A percentile compares a stretch with the other conserved stretches of the same genome.
Conservation (phyloP, 2,329 filamentous ascomycete genomes). For the Monosporascus sp. region DNA sequence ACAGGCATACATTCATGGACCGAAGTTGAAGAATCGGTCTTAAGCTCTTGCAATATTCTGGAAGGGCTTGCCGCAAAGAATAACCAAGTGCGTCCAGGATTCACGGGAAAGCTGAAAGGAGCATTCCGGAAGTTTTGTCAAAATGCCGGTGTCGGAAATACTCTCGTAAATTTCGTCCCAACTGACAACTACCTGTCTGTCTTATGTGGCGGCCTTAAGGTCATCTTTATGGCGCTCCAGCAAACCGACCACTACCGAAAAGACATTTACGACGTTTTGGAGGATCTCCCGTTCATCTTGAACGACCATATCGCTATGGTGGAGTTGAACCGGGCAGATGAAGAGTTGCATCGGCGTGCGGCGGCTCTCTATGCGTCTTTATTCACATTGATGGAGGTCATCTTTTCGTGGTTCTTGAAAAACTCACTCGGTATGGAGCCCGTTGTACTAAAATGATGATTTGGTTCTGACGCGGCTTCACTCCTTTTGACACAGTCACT, state of each 20-base stretch:
- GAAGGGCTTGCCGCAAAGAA: background rate
- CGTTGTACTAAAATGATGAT: background rate
- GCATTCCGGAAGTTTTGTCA: slow-evolving; percentile 6
- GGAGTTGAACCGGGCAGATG: slow-evolving; percentile 1
- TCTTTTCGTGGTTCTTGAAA: slow-evolving; percentile 7
- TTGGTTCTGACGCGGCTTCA: background rate
- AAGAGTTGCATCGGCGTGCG: slow-evolving; percentile 5
- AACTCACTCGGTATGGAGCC: slow-evolving; percentile 5
- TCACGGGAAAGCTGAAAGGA: background rate
- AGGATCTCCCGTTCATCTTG: slow-evolving; percentile 6
- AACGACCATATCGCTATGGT: slow-evolving; percentile 3
- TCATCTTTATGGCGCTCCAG: slow-evolving; percentile 5
- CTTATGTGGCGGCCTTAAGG: slow-evolving; percentile 8
- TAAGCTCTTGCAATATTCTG: background rate
- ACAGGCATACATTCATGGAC: background rate
- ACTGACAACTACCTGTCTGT: slow-evolving; percentile 5
- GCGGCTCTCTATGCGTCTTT: slow-evolving; percentile 5
- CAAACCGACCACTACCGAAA: slow-evolving; percentile 4
- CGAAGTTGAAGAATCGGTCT: background rate
- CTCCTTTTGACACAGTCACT: background rate
- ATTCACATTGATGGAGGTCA: slow-evolving; percentile 4
- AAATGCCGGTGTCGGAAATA: slow-evolving; percentile 3
- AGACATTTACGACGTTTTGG: slow-evolving; percentile 7
- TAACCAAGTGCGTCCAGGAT: background rate
- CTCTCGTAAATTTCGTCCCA: slow-evolving; percentile 5